phyloP scores from a whole-genome alignment of 75 land plant species.

The Cryptomeria japonica region DNA sequence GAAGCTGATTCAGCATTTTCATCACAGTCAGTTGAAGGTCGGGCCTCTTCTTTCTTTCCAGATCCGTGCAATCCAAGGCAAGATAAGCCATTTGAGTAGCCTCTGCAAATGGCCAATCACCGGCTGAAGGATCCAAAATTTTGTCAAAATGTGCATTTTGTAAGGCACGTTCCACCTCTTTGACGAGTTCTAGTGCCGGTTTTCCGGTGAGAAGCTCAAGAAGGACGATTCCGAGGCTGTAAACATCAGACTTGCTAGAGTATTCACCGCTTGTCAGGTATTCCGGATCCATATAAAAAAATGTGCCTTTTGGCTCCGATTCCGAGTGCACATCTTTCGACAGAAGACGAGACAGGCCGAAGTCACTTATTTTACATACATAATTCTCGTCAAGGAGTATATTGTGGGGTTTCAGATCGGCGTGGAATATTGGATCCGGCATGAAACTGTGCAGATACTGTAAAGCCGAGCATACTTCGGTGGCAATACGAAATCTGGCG shows the following conservation, averaged over 20 bases:
- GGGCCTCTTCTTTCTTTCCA: slow-evolving; percentile 41
- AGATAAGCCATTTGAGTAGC: slow-evolving; percentile 10
- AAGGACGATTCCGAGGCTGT: slow-evolving; percentile 21
- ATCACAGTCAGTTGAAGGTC: slow-evolving; percentile 43
- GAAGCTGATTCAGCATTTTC: slow-evolving; percentile 25
- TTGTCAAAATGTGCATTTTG: not conserved
- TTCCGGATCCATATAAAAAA: slow-evolving; percentile 18
- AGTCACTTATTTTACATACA: slow-evolving; percentile 23
- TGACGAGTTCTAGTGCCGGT: slow-evolving; percentile 14
- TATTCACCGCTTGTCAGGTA: slow-evolving; percentile 5
- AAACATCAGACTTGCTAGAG: slow-evolving; percentile 18
- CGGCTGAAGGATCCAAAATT: slow-evolving; percentile 9
- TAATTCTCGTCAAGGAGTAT: slow-evolving; percentile 27
- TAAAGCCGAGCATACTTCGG: slow-evolving; percentile 14
- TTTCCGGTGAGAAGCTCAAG: slow-evolving; percentile 26
- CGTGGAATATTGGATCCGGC: slow-evolving; percentile 26
- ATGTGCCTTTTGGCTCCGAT: slow-evolving; percentile 12
- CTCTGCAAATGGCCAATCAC: slow-evolving; percentile 12
- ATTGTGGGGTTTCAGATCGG: slow-evolving; percentile 27
- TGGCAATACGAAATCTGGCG: slow-evolving; percentile 4
- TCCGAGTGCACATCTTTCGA: not conserved
- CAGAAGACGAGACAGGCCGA: slow-evolving; percentile 23
- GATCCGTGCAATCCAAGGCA: slow-evolving; percentile 11
- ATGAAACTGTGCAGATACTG: slow-evolving; percentile 12
- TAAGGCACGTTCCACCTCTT: slow-evolving; percentile 10